Conservation (phyloP, 768 basidiomycete species). For the Hortiboletus flavorubellus region DNA sequence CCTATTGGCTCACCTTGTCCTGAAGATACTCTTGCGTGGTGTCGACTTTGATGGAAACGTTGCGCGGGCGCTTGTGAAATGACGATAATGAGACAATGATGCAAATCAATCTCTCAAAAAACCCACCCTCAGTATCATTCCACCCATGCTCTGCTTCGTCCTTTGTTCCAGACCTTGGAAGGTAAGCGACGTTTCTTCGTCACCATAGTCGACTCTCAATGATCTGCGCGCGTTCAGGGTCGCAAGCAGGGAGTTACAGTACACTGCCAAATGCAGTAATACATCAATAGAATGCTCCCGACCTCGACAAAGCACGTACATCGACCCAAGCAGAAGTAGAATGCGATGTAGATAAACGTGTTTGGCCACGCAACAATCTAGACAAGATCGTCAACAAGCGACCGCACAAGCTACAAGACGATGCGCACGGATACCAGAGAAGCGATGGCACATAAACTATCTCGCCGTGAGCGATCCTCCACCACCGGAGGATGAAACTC, state of each 20-base stretch:
- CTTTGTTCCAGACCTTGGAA: constrained; percentile 13
- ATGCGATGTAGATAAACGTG: constrained; percentile 54
- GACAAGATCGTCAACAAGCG: not conserved
- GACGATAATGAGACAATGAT: not conserved
- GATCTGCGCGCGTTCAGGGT: constrained; percentile 54
- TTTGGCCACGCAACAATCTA: constrained; percentile 47
- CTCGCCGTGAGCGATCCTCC: not conserved
- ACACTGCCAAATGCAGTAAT: constrained; percentile 35
- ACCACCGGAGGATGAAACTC: not conserved
- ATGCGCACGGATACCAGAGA: constrained; percentile 48
- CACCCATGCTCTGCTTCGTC: not conserved
- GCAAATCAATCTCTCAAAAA: too few relatives aligned
- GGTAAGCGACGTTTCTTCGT: constrained; percentile 8
- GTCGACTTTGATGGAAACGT: constrained; percentile 63
- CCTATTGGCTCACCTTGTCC: constrained; percentile 29
- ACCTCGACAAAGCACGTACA: constrained; percentile 36
- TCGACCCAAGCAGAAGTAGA: constrained; percentile 58
- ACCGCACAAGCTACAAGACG: not conserved
- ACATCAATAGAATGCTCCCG: not conserved
- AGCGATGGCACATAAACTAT: constrained; percentile 48
- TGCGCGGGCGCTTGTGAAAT: constrained; percentile 26
- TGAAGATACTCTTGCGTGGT: constrained; percentile 51
- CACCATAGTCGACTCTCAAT: constrained; percentile 32
- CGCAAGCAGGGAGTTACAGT: constrained; percentile 55
- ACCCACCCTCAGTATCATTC: constrained; percentile 4